Evolutionary conservation across 2,329 filamentous ascomycete genomes (phyloP), one percentile per base, ranked within the genome.

Genomic region (Botrytis aclada): DNA sequence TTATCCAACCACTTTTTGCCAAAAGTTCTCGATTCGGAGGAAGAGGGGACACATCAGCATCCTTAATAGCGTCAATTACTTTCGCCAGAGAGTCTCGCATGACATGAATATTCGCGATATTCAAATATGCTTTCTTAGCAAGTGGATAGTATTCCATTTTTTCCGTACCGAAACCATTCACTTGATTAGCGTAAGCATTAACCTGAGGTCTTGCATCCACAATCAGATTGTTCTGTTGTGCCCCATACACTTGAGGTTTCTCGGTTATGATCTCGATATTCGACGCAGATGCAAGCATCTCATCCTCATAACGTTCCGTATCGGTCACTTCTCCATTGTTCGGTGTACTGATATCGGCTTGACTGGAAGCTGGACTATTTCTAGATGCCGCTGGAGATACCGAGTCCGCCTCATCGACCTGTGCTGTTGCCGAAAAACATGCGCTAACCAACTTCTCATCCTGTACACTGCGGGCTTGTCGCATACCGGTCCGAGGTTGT

Each of bases 71-170:
- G 75, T 97, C 95, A 70, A 98, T 86, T 32, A 99, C 92, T 77
- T 92, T 95, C 77, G 92, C 91, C 47, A 99, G 85, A 2, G 95
- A 98, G 75, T 92, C 92, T 73, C 96, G 89, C 96, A 99, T 99
- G 75, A 98, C 94, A 80, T 99, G 96, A 74, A 99, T 98, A 81
- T 99, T 99, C 81, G 97, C 95, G 79, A 99, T 99, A 75, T 93
- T 96, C 72, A 99, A 87, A 80, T 97, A 99, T 43, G 92, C 92
- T 82, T 98, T 97, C 74, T 91, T 92, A 25, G 94, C 94, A 79
- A 95, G 95, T 75, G 92, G 93, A 84, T 99, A 99, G 82, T 97
- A 92, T 76, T 97, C 93, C 93, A 98, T 98, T 79, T 98, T 97
- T 82, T 99, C 96, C 0, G 95, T 97, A 3, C 96, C 96, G 81